Evolutionary conservation across 345 rosid species (phyloP).

Genomic region (Salix brachista): DNA sequence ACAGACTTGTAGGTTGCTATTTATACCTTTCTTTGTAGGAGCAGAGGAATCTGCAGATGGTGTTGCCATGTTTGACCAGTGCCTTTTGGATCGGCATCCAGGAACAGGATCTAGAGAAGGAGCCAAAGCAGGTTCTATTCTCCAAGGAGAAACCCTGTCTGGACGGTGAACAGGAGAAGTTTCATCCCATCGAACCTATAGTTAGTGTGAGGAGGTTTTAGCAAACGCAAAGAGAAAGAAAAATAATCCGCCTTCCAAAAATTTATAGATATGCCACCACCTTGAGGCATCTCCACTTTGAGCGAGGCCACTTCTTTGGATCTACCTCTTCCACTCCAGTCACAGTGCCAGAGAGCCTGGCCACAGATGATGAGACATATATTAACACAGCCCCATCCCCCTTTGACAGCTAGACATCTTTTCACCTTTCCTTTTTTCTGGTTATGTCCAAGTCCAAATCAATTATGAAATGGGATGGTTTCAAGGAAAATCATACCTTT

Average conservation of each 20-base stretch:
- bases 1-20: neutral
- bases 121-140: conserved; percentile 75
- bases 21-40: conserved; percentile 61
- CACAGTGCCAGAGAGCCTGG: conserved; percentile 75
- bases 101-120: conserved; percentile 66
- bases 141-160: conserved; percentile 90
- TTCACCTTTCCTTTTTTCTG: neutral
- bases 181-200: conserved; percentile 89
- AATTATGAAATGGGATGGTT: neutral
- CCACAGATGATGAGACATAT: neutral
- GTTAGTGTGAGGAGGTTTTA: conserved; percentile 8
- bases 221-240: neutral
- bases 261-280: conserved; percentile 21
- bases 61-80: conserved; percentile 46
- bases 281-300: conserved; percentile 87
- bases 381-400: neutral
- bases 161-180: conserved; percentile 64
- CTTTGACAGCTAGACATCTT: neutral
- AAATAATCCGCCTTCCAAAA: neutral
- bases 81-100: conserved; percentile 56
- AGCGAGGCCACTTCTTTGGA: conserved; percentile 52
- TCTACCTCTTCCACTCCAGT: conserved; percentile 70
- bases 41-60: conserved; percentile 58
- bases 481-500: conserved; percentile 41
- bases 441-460: neutral